Conservation (phyloP, 352 stramenopile species). For the Phytophthora capsici region DNA sequence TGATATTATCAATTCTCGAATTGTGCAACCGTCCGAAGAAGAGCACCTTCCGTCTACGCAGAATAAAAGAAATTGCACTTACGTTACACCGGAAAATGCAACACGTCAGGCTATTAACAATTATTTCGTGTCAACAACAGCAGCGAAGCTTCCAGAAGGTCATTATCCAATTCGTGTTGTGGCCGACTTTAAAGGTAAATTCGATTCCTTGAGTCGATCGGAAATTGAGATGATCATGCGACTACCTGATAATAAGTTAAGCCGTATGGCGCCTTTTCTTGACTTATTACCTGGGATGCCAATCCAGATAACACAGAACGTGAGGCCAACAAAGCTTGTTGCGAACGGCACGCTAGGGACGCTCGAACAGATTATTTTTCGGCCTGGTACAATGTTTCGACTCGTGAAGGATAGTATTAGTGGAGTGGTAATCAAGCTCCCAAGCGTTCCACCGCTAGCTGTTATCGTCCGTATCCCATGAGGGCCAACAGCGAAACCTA, state of each 20-base stretch:
- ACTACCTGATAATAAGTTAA: neutral
- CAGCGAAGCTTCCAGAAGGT: neutral
- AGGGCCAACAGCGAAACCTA: too few species aligned
- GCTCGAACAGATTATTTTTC: neutral
- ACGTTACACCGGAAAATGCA: neutral
- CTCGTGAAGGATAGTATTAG: too few species aligned
- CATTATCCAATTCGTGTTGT: neutral
- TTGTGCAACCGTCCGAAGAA: too few species aligned
- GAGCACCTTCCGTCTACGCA: too few species aligned
- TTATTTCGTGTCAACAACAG: neutral
- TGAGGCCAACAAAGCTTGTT: neutral
- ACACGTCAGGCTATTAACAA: neutral
- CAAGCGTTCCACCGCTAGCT: too few species aligned
- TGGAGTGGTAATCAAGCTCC: too few species aligned
- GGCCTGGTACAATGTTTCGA: neutral
- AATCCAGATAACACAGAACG: neutral
- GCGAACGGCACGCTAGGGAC: constrained; percentile 14
- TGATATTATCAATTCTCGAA: constrained; percentile 1
- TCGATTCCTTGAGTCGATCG: neutral
- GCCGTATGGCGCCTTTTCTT: neutral
- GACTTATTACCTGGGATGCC: neutral
- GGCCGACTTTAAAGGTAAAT: constrained; percentile 1
- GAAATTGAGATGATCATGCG: neutral
- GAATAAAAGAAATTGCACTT: neutral
- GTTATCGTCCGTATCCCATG: too few species aligned